Base-by-base conservation (phyloP, 169 alveolate species). In the Besnoitia besnoiti region DNA sequence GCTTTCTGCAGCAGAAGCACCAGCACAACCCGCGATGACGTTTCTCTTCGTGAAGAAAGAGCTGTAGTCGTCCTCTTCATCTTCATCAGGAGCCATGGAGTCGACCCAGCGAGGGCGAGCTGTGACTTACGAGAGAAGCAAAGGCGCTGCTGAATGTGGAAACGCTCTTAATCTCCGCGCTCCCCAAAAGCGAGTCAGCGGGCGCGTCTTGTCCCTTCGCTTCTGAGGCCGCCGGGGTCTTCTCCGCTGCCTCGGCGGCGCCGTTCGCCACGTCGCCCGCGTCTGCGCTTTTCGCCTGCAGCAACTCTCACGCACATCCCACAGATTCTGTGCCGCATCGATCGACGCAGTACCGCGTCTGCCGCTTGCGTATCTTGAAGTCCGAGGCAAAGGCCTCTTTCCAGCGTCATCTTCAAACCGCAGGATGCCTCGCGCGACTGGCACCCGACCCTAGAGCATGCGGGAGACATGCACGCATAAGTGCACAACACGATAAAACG, bases 111-210 rank as follows among this genome's bases (percentile, higher is more conserved):
- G n/a, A 5, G n/a, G 46, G 46, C 44, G 82, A 19, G 46, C n/a
- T 35, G 82, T n/a, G n/a, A 35, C 82, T 73, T 73, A 73, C 82
- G 8, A 73, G 46, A 1, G 82, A 73, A 1, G 46, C 47, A 37
- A 73, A 73, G 24, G 82, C 82, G 46, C 82, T 73, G 46, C 82
- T 73, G 82, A 73, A 73, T 1, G 82, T 73, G 44, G 40, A 42
- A 7, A 37, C 46, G 39, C 82, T 37, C 46, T 73, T 73, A 42
- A 73, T 73, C n/a, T 73, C 82, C 82, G 82, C 46, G 3, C 39
- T 4, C 8, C 46, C 46, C 44, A 73, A 42, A 7, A 73, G 39
- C 12, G 33, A 24, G 12, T 16, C 67, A 55, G 67, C 1, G 33
- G 67, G 1, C 67, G n/a, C 67, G 30, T 0, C 27, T 16, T 55